Base-by-base conservation (phyloP, 1,284 basidiomycete species). In the Fomes fomentarius region DNA sequence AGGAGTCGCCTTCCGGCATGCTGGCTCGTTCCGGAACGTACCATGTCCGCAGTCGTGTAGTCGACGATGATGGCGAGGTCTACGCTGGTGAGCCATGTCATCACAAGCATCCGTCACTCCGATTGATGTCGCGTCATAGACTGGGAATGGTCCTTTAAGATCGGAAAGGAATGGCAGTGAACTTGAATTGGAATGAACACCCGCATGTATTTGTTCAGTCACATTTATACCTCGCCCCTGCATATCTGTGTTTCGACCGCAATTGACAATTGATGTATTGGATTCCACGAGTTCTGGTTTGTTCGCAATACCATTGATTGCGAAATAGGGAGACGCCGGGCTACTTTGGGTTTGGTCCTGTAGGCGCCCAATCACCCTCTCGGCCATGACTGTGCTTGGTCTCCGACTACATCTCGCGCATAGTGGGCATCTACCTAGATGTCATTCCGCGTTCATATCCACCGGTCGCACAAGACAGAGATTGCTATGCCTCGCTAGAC, bases 71-170 rank as follows among this genome's bases (percentile, higher is more conserved):
- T 66, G 83, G 84, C 15, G 79, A 80, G 50, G 74, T 90, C 22
- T 91, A 85, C 69, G 85, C 87, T 56, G 89, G 90, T 91, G 68
- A 45, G 84, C 75, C 10, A 14, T 24, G 6, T 8, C 34, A 28
- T 9, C 14, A 40, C 3, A 26, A 34, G 8, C 10, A 12, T 22
- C 12, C 15, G 3, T n/a, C 7, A 15, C 24, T 44, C 38, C 7
- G 12, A 40, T 6, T 25, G 30, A 15, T 9, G 22, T 40, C 33
- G 34, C 53, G 56, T 42, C 31, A 14, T 21, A 24, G 91, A 93
- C 57, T 93, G 87, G 79, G 83, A 89, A 38, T 93, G 91, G 91
- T 69, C 65, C 24, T 93, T 94, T 78, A 93, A 91, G 69, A 77
- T 93, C 52, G 83, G 78, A 24, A 93, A 93, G 74, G 91, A 93